Percentiles rank a stretch among this genome's conserved stretches.
Conservation (phyloP, 805 yeast genomes). For the Hanseniaspora clermontiae region DNA sequence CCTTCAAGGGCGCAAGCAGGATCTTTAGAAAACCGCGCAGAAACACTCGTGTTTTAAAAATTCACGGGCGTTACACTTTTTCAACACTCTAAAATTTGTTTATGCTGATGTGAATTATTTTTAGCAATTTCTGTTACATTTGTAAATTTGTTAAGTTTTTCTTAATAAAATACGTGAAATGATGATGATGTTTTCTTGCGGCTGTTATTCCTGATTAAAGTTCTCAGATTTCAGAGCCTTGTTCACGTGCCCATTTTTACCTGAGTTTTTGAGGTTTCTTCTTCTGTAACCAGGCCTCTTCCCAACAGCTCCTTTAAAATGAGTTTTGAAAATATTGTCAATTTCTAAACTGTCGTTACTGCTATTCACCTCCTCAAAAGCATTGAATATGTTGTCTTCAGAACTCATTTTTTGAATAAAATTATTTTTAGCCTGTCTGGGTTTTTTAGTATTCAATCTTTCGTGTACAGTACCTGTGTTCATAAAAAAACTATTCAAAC, state of each 20-base stretch:
- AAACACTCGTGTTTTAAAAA: not conserved
- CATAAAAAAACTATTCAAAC: conserved; percentile 13
- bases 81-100: not conserved
- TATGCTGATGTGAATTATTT: not conserved
- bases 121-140: too few species aligned
- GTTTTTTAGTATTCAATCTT: conserved; percentile 18
- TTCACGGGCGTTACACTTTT: not conserved
- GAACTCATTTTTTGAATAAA: conserved; percentile 21
- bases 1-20: not conserved
- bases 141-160: too few species aligned
- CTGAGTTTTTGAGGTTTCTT: not conserved
- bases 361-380: conserved; percentile 5
- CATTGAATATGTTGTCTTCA: conserved; percentile 16
- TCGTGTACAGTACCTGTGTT: conserved; percentile 18
- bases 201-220: not conserved
- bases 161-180: too few species aligned
- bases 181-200: too few species aligned
- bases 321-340: not conserved
- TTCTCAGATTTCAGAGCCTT: not conserved
- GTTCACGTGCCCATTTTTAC: not conserved
- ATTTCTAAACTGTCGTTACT: not conserved
- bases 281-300: not conserved
- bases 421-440: conserved; percentile 20
- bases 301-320: not conserved
- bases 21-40: not conserved